Percentiles rank a stretch among this genome's conserved stretches.
Conservation (phyloP, 1,284 basidiomycete genomes). For the Anthracocystis walkeri region DNA sequence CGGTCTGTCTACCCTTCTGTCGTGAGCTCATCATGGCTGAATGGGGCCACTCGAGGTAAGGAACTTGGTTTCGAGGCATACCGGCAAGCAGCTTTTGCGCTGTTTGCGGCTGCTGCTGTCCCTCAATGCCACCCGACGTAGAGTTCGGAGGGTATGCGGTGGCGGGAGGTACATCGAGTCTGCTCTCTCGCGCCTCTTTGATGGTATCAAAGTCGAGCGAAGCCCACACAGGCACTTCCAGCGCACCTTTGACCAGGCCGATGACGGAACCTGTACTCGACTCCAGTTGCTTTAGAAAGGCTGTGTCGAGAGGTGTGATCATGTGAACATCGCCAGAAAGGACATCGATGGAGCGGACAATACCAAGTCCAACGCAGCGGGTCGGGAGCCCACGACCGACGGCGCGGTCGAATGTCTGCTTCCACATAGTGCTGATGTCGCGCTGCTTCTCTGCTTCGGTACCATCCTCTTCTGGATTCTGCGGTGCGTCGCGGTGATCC, state of each 20-base stretch:
- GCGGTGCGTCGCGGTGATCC: constrained; percentile 3
- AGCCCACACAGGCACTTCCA: constrained; percentile 87
- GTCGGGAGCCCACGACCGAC: constrained; percentile 9
- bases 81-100: constrained; percentile 72
- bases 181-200: constrained; percentile 43
- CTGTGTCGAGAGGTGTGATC: constrained; percentile 70
- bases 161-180: constrained; percentile 21
- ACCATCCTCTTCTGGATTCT: not conserved
- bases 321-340: constrained; percentile 49
- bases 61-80: constrained; percentile 76
- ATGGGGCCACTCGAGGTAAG: constrained; percentile 84
- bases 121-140: not conserved
- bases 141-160: not conserved
- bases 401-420: constrained; percentile 32
- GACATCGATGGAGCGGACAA: constrained; percentile 62
- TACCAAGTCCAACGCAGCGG: constrained; percentile 53
- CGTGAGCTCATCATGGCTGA: constrained; percentile 70
- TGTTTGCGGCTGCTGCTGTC: constrained; percentile 4
- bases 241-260: constrained; percentile 82
- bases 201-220: constrained; percentile 79
- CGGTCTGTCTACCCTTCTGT: constrained; percentile 30
- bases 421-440: constrained; percentile 26
- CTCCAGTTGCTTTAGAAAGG: constrained; percentile 71
- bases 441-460: not conserved
- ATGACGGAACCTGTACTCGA: constrained; percentile 73